These are phyloP conservation scores for Cyclostephanos invisitatus DNA, from an alignment of 108 stramenopile species.

Conservation along the genomic window DNA sequence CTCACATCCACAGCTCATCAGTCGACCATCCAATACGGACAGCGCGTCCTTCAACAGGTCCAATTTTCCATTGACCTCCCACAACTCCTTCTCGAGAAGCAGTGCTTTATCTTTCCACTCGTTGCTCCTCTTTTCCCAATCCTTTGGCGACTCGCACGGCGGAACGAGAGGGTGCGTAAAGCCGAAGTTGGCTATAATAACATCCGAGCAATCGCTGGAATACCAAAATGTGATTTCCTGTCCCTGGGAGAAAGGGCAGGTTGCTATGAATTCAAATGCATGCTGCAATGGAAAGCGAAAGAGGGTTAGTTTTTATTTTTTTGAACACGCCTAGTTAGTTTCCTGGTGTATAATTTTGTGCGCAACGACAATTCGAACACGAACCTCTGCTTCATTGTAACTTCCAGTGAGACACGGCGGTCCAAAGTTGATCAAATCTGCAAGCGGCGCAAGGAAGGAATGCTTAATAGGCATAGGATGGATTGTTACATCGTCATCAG, in stretches of 20 bases:
- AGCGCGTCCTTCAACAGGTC: constrained; percentile 52
- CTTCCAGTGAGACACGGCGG: constrained; percentile 79
- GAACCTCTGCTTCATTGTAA: constrained; percentile 61
- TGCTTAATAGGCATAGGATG: constrained; percentile 30
- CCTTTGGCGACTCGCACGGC: constrained; percentile 34
- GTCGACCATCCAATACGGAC: constrained; percentile 22
- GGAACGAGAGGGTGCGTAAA: constrained; percentile 73
- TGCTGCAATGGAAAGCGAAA: constrained; percentile 8
- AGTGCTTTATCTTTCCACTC: constrained; percentile 30
- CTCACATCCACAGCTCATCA: constrained; percentile 40
- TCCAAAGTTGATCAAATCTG: constrained; percentile 85
- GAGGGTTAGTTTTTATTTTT: background rate
- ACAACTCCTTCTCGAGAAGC: constrained; percentile 37
- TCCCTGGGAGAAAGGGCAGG: constrained; percentile 67
- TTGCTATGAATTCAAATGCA: constrained; percentile 76
- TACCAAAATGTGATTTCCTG: constrained; percentile 90
- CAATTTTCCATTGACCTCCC: constrained; percentile 34
- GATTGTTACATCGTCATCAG: constrained; percentile 29
- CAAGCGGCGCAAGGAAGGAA: constrained; percentile 85
- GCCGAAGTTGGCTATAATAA: constrained; percentile 80
- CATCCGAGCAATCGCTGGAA: constrained; percentile 75
- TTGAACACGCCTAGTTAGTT: background rate
- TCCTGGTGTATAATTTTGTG: background rate
- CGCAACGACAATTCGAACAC: background rate
- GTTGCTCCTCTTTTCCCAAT: constrained; percentile 36